Conservation (phyloP, 345 rosid species). For the Lepidium africanum region DNA sequence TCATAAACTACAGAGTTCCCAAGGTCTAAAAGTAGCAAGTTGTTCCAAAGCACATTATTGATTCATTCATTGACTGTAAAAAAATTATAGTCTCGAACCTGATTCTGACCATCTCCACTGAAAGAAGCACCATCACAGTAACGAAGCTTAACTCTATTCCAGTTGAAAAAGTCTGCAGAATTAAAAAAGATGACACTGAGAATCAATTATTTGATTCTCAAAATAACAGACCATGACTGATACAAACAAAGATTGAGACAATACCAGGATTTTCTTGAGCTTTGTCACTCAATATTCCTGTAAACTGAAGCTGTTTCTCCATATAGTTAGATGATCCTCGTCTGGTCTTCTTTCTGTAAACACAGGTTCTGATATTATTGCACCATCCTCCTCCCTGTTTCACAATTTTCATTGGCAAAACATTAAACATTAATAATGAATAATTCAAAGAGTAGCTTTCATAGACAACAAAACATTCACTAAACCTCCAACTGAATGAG, state of each 20-base stretch:
- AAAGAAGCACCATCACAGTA: slow-evolving; percentile 98
- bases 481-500: slow-evolving; percentile 87
- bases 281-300: slow-evolving; percentile 78
- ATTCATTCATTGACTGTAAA: background rate
- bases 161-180: slow-evolving; percentile 80
- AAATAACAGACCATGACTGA: background rate
- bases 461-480: background rate
- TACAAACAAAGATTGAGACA: background rate
- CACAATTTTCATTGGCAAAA: background rate
- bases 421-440: background rate
- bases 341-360: slow-evolving; percentile 62
- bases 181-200: background rate
- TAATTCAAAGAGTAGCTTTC: background rate
- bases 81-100: slow-evolving; percentile 31
- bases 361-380: slow-evolving; percentile 46
- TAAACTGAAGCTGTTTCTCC: slow-evolving; percentile 64
- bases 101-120: slow-evolving; percentile 62
- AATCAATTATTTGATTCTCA: background rate
- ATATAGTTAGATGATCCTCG: slow-evolving; percentile 79
- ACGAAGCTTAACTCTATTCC: slow-evolving; percentile 90
- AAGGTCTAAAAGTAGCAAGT: background rate
- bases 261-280: slow-evolving; percentile 81
- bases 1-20: background rate
- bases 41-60: background rate
- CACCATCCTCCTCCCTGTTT: slow-evolving; percentile 96